Base-by-base conservation (phyloP, 768 basidiomycete genomes). In the Leccinum variicolor region DNA sequence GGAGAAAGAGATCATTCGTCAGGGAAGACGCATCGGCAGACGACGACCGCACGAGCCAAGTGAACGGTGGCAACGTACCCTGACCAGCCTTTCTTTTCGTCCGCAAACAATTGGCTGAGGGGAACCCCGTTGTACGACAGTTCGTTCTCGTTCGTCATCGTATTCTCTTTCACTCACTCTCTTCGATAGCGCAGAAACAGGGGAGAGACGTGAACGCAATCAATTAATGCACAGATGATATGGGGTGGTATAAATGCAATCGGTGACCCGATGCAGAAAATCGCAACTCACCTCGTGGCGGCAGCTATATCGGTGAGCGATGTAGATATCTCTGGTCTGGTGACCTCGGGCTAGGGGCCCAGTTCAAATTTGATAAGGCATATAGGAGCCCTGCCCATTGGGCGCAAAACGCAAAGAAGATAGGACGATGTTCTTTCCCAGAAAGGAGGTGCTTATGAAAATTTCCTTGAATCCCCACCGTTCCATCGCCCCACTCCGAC, bases 51-150 rank as follows among this genome's bases (percentile, higher is more conserved):
- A 54, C 62, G 14, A 39, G 17, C 8, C 7, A 39, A 39, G 3
- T 39, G 39, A n/a, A 39, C 36, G 36, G 7, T 39, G 36, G 15
- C 1, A 1, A 39, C 39, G 2, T 33, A 63, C 62, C 62, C 62
- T n/a, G 53, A 34, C 62, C 62, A 63, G 6, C 61, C 62, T n/a
- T 26, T 26, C 51, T 51, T 53, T 50, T 63, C 61, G 23, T 63
- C 61, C 15, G 61, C 57, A 39, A 63, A 63, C 28, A 55, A 23
- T n/a, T 53, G 50, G 25, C 31, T 36, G 9, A 39, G 43, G 1
- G 53, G 51, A 5, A 21, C 25, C 3, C 50, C 61, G 14, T 59
- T 28, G 31, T 34, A 55, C 15, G 53, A 55, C 6, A 8, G 19
- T 55, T 50, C 11, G 48, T n/a, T 52, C n/a, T 46, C 45, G 6